Percentiles rank a stretch among this genome's conserved stretches.
phyloP scores from a whole-genome alignment of 345 rosid species.

The Capsella bursapastoris region DNA sequence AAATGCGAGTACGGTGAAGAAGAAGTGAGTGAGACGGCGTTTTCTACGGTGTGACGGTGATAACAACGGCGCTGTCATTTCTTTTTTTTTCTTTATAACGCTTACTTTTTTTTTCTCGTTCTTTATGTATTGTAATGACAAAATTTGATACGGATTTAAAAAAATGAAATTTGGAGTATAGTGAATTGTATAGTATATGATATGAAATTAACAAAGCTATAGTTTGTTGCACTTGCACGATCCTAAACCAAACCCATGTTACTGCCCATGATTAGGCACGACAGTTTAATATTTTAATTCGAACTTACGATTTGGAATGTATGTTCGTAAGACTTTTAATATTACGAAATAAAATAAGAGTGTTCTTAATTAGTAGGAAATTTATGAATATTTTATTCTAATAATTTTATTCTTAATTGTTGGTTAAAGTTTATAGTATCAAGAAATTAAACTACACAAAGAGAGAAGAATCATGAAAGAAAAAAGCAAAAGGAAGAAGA shows the following conservation, averaged over 20 bases:
- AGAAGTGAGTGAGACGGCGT: conserved; percentile 63
- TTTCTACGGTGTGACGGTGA: conserved; percentile 52
- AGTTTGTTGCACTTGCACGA: conserved; percentile 32
- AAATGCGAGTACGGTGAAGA: conserved; percentile 67
- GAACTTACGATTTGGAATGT: not conserved
- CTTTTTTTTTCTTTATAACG: not conserved
- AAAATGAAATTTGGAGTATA: conserved; percentile 20
- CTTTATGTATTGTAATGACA: not conserved
- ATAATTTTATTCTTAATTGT: no score
- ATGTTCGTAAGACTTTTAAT: not conserved
- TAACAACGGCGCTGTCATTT: conserved; percentile 35
- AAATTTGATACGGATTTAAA: conserved; percentile 7
- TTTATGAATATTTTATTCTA: not conserved
- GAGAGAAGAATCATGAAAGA: no score
- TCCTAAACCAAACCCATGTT: conserved; percentile 30
- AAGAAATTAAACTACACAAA: no score
- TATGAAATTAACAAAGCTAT: not conserved
- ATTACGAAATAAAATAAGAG: not conserved
- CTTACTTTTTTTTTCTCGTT: not conserved
- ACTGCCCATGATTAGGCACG: conserved; percentile 30
- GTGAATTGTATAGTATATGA: not conserved
- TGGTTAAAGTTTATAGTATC: no score
- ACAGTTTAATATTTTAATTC: conserved; percentile 22
- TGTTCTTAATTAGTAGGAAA: not conserved
- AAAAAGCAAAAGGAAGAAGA: no score